phyloP scores from a whole-genome alignment of 2,329 filamentous ascomycete genomes.

The Sporothrix inflata region DNA sequence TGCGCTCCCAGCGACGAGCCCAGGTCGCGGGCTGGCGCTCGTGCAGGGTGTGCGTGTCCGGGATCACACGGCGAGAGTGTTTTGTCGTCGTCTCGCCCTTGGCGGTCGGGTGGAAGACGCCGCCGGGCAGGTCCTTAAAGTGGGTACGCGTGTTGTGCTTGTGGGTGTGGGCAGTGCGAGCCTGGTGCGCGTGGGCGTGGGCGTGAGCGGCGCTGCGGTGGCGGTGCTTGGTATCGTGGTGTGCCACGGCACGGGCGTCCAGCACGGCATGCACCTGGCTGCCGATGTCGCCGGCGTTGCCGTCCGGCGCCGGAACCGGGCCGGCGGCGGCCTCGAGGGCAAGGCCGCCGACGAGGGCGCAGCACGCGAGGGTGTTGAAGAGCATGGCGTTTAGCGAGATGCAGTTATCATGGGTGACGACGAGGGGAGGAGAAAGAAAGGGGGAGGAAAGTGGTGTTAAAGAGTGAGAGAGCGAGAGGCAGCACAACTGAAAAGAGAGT shows the following conservation, averaged over 20 bases:
- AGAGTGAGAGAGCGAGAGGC: background rate
- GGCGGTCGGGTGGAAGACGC: slow-evolving; percentile 15
- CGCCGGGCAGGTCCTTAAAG: slow-evolving; percentile 10
- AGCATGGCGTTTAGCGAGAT: slow-evolving; percentile 24
- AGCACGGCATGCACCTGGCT: slow-evolving; percentile 14
- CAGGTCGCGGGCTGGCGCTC: slow-evolving; percentile 40
- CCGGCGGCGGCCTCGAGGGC: slow-evolving; percentile 30
- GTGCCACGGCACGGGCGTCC: slow-evolving; percentile 12
- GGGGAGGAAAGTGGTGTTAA: background rate
- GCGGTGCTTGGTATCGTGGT: slow-evolving; percentile 6
- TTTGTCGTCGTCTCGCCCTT: background rate
- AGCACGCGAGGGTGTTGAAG: slow-evolving; percentile 28
- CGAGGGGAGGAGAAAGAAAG: background rate
- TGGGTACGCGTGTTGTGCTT: background rate
- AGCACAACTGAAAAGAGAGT: background rate
- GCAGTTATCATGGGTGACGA: background rate
- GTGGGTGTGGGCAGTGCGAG: background rate
- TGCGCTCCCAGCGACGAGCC: slow-evolving; percentile 38
- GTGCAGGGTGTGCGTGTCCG: slow-evolving; percentile 39
- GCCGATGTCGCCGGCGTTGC: background rate
- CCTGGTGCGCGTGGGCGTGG: background rate
- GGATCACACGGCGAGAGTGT: slow-evolving; percentile 22
- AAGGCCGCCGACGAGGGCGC: slow-evolving; percentile 29
- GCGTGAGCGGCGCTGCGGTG: background rate
- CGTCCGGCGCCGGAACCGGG: slow-evolving; percentile 24